Evolutionary conservation across 768 basidiomycete genomes (phyloP).

Genomic region (Pleurotus pulmonarius): DNA sequence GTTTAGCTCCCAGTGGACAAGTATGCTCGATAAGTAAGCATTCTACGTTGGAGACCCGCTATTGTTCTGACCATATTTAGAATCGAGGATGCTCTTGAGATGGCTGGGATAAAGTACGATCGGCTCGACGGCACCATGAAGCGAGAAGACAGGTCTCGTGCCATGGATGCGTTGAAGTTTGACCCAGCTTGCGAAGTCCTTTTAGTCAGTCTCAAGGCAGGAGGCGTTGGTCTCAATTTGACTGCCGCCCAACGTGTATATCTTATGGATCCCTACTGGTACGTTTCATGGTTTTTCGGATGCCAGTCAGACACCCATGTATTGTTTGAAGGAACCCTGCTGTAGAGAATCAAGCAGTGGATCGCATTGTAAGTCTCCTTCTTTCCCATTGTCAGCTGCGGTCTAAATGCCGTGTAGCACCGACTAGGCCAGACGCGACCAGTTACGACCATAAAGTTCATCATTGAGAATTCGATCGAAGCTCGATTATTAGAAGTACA

Average conservation of each 20-base stretch:
- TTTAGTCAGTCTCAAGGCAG: constrained; percentile 93
- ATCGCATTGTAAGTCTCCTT: constrained; percentile 70
- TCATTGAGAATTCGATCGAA: constrained; percentile 95
- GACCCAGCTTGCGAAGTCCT: constrained; percentile 92
- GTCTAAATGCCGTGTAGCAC: constrained; percentile 50
- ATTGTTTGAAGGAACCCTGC: constrained; percentile 76
- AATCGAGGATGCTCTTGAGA: constrained; percentile 85
- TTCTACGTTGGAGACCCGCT: neutral
- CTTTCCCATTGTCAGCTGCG: neutral
- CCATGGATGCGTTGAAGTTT: constrained; percentile 89
- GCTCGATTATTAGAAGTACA: constrained; percentile 90
- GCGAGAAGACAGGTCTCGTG: constrained; percentile 85
- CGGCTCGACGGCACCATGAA: constrained; percentile 98
- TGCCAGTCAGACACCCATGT: too few relatives aligned
- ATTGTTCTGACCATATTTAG: constrained; percentile 31
- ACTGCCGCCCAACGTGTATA: constrained; percentile 93
- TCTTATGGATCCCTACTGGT: constrained; percentile 98
- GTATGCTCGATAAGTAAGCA: constrained; percentile 85
- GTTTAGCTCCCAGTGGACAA: constrained; percentile 87
- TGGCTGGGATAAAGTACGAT: constrained; percentile 80
- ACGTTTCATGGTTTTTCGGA: constrained; percentile 11
- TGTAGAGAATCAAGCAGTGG: constrained; percentile 96
- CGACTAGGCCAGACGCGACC: constrained; percentile 92
- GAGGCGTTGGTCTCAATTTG: constrained; percentile 94
- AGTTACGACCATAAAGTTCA: constrained; percentile 88